These are phyloP conservation scores for Pythium pyrilobum DNA, from an alignment of 352 stramenopile genomes.

Conservation along the genomic window DNA sequence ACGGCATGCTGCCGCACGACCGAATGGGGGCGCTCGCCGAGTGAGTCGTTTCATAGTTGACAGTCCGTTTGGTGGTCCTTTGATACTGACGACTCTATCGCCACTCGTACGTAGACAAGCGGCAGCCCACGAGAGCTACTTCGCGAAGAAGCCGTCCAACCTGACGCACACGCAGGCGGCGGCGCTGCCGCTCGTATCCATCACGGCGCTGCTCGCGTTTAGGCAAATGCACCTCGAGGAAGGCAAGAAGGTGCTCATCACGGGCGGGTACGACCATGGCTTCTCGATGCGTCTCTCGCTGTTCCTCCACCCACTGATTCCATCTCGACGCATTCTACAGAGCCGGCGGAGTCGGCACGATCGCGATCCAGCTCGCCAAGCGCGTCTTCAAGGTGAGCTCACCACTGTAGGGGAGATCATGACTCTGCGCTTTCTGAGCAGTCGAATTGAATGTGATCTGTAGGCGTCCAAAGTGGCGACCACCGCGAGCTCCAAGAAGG, in stretches of 20 bases:
- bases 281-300: no score
- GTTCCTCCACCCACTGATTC: no score
- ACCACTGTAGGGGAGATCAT: not conserved
- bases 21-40: conserved; percentile 61
- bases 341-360: conserved; percentile 58
- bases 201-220: conserved; percentile 51
- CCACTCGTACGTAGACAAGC: conserved; percentile 35
- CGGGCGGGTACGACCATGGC: conserved; percentile 54
- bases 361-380: conserved; percentile 76
- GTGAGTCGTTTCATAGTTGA: no score
- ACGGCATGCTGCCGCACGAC: conserved; percentile 64
- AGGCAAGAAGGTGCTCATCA: conserved; percentile 73
- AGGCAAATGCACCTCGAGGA: conserved; percentile 39
- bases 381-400: conserved; percentile 53
- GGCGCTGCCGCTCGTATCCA: conserved; percentile 48
- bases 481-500: conserved; percentile 59
- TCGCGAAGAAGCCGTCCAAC: conserved; percentile 63
- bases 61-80: no score
- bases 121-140: conserved; percentile 45
- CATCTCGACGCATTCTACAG: no score
- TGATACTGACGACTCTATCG: no score
- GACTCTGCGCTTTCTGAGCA: not conserved
- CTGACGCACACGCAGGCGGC: conserved; percentile 71
- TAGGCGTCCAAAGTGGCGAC: conserved; percentile 65
- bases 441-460: not conserved